Evolutionary conservation across 371 early-diverging fungal genomes (phyloP), one percentile per base, ranked within the genome.

Genomic region (Chytridiales sp.): DNA sequence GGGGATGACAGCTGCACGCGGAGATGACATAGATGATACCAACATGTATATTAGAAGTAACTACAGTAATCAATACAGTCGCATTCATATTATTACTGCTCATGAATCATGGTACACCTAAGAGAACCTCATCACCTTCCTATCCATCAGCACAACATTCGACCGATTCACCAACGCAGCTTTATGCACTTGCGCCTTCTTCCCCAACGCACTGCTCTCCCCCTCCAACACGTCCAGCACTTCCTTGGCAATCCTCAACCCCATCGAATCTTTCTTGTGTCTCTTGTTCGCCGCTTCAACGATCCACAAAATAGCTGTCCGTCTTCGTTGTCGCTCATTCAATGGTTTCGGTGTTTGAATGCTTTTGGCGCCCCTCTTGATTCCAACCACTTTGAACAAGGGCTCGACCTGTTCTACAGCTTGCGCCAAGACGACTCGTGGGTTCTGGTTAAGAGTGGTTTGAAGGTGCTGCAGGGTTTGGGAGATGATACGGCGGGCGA

Each of bases 241-340:
- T 65, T 96, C 94, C 30, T 77, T 83, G 24, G 88, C 92, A 62
- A 96, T 73, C 13, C 92, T 72, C 61, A 85, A 79, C 50, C 82
- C 82, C 69, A 91, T 87, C 27, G 62, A 38, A 73, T 60, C 61
- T 79, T 82, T 59, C 84, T 87, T 15, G 62, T 74, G 46, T 44
- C 61, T 62, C 56, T 79, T 86, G 11, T 77, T 70, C 0, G 89
- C 85, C 17, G 91, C 88, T 29, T 92, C 88, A 52, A 90, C 59
- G 49, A 93, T 88, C 97, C 95, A 96, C 52, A 88, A 77, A 54
- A 94, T 90, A 19, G 87, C 97, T 36, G 81, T 83, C 52, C 93
- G 84, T 47, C 84, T 73, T 41, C 92, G 77, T 73, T 92, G 91
- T 34, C 93, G 77, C 72, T 87, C 83, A 65, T 79, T 85, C 53